phyloP scores from a whole-genome alignment of 2,329 filamentous ascomycete species.

The Trichoderma simmonsii region DNA sequence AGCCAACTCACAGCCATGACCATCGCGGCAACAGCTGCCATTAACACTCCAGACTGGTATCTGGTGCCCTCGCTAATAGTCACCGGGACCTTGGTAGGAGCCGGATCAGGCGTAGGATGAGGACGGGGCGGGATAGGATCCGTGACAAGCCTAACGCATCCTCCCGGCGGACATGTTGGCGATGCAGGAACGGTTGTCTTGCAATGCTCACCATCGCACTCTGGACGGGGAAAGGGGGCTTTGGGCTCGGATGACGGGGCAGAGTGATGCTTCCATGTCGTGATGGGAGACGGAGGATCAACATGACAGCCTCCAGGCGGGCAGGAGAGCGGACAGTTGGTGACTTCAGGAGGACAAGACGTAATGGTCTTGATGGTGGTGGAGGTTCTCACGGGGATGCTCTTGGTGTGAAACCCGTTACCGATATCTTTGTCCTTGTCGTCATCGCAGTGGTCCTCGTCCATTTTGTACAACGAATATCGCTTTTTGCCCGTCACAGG shows the following conservation, averaged over 20 bases:
- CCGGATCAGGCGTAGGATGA: background rate
- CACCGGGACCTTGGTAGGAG: constrained; percentile 6
- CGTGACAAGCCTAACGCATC: background rate
- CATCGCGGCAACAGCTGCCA: background rate
- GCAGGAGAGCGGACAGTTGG: constrained; percentile 23
- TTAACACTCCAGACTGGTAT: background rate
- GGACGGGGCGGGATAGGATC: background rate
- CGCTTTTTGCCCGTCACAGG: constrained; percentile 14
- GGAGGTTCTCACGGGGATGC: background rate
- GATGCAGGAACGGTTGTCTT: background rate
- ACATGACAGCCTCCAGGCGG: background rate
- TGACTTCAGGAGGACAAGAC: constrained; percentile 52
- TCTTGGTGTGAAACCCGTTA: background rate
- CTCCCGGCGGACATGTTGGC: background rate
- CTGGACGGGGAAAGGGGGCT: background rate
- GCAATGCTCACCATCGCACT: background rate
- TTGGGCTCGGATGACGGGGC: background rate
- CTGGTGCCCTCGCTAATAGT: constrained; percentile 17
- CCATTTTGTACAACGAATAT: constrained; percentile 23
- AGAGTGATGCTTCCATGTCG: background rate
- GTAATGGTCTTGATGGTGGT: constrained; percentile 23
- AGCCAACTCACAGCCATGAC: background rate
- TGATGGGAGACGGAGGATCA: background rate
- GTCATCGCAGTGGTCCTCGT: constrained; percentile 9
- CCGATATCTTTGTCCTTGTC: background rate